Conservation (phyloP, 2,329 filamentous ascomycete genomes). For the Decorospora gaudefroyi region DNA sequence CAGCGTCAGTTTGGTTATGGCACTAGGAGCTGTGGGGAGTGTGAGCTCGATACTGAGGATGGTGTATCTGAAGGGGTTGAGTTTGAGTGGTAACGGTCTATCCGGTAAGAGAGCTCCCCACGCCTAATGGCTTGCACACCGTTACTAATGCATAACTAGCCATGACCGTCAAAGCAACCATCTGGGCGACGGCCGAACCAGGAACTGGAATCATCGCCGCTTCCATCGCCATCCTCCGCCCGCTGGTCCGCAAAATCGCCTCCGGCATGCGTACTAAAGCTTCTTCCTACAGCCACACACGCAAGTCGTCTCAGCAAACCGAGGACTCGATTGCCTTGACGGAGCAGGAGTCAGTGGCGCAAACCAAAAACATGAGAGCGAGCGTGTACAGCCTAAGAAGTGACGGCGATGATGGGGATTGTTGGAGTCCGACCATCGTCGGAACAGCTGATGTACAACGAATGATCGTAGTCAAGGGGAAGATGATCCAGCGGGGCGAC, state of each 20-base stretch:
- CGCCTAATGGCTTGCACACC: background rate
- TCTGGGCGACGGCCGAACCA: constrained; percentile 57
- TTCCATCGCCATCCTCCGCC: constrained; percentile 54
- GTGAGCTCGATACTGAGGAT: constrained; percentile 40
- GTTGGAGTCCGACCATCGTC: constrained; percentile 27
- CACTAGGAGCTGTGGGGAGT: constrained; percentile 48
- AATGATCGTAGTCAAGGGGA: constrained; percentile 20
- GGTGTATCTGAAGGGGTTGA: constrained; percentile 38
- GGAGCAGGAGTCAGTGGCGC: background rate
- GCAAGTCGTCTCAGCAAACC: constrained; percentile 12
- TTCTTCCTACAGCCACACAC: constrained; percentile 11
- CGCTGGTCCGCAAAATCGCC: constrained; percentile 46
- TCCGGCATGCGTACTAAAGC: constrained; percentile 27
- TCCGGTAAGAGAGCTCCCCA: constrained; percentile 10
- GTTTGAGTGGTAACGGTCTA: constrained; percentile 16
- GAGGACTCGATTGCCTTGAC: constrained; percentile 26
- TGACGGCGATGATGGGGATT: constrained; percentile 14
- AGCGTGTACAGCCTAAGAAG: constrained; percentile 11
- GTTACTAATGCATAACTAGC: constrained; percentile 22
- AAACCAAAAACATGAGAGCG: constrained; percentile 9
- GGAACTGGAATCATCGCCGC: constrained; percentile 57
- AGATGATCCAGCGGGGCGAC: constrained; percentile 1
- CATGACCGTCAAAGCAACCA: constrained; percentile 46
- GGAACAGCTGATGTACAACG: constrained; percentile 23
- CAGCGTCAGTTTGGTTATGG: constrained; percentile 53